phyloP scores from a whole-genome alignment of 441 rosid species.

The Viola pubescens region DNA sequence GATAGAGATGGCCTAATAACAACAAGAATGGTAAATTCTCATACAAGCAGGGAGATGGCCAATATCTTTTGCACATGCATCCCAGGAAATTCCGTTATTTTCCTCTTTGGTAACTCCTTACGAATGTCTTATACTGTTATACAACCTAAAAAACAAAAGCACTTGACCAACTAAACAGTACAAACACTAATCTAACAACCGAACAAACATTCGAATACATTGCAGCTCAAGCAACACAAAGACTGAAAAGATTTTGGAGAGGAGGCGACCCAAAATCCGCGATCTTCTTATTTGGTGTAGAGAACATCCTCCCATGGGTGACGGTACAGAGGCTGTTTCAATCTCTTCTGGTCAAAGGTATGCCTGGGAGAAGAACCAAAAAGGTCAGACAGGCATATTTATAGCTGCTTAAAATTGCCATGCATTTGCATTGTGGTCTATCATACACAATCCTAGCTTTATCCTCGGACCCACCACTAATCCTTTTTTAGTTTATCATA shows the following conservation, averaged over 20 bases:
- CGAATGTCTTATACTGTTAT: conserved; percentile 16
- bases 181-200: conserved; percentile 27
- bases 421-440: neutral
- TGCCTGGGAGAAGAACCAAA: conserved; percentile 36
- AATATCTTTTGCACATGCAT: conserved; percentile 7
- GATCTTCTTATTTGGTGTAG: conserved; percentile 57
- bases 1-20: neutral
- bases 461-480: neutral
- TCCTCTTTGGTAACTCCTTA: conserved; percentile 4
- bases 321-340: conserved; percentile 81
- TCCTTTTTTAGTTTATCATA: neutral
- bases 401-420: neutral
- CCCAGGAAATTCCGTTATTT: conserved; percentile 6
- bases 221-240: conserved; percentile 13
- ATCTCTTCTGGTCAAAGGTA: conserved; percentile 80
- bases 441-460: neutral
- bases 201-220: conserved; percentile 10
- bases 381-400: neutral
- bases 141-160: conserved; percentile 19
- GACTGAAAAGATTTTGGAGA: conserved; percentile 8
- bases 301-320: conserved; percentile 93
- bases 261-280: conserved; percentile 2
- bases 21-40: neutral
- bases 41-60: conserved; percentile 1
- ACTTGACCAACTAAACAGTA: conserved; percentile 2